Evolutionary conservation across 179 eudicot species (phyloP), one percentile per base, ranked within the genome.

Genomic region (Heliamphora ciliata): DNA sequence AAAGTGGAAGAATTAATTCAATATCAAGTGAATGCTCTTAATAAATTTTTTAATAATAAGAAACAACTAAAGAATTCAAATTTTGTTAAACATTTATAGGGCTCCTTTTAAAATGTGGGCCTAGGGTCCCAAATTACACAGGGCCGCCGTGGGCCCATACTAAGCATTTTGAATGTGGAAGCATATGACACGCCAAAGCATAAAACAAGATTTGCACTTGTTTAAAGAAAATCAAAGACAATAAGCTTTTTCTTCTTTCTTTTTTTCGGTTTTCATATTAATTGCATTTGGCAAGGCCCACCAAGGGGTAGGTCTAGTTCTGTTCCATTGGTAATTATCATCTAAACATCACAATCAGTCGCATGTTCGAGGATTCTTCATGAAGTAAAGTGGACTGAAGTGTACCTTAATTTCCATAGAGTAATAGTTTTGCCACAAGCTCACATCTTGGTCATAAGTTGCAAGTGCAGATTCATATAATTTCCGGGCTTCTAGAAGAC

Each of bases 381-480:
- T 24, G 50, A 24, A 44, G n/a, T 13, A 8, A n/a, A 18, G 59
- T 47, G 15, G 50, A 78, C 24, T 60, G 8, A 50, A 48, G 0
- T 66, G 56, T 83, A 94, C 98, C 96, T 89, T 87, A 11, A 82
- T 84, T 83, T 95, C 98, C 88, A 92, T 82, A 18, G 88, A 83
- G 79, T 91, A 83, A 86, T 92, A 93, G 72, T 86, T 90, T 78
- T 80, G 88, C 98, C 98, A 95, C 83, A 95, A 85, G 89, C 82
- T 84, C 82, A 84, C 83, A 56, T 95, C 97, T 83, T 91, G 89
- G 46, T 86, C 81, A 64, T 92, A 91, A 40, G 92, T 90, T 48
- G 91, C 56, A 80, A 95, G 95, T 46, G 95, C 97, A 82, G 91
- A 89, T 81, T 95, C 95, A 73, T 84, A 91, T 64, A 93, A 81